phyloP scores from a whole-genome alignment of 768 basidiomycete genomes.

The Tremella yokohamensis region DNA sequence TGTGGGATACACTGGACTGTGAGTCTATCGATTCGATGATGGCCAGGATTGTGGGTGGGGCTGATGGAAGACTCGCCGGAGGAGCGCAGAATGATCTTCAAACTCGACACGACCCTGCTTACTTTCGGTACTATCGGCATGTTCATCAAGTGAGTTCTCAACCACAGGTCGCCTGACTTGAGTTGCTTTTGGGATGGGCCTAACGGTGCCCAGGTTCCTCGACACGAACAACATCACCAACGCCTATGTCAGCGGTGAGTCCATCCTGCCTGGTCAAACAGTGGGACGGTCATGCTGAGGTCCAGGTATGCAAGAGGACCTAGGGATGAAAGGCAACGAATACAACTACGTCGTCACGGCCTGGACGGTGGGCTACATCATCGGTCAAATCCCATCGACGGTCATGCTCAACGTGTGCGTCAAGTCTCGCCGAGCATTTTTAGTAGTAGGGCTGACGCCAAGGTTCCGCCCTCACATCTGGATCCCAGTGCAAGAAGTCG shows the following conservation, averaged over 20 bases:
- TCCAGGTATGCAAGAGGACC: slow-evolving; percentile 35
- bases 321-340: slow-evolving; percentile 29
- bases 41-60: no score
- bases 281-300: no score
- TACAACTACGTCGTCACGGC: slow-evolving; percentile 18
- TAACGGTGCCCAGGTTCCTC: neutral
- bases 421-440: no score
- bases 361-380: slow-evolving; percentile 37
- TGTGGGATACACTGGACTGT: no score
- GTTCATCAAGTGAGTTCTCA: slow-evolving; percentile 8
- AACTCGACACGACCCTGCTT: slow-evolving; percentile 38
- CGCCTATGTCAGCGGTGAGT: slow-evolving; percentile 17
- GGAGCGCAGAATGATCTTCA: slow-evolving; percentile 40
- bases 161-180: slow-evolving; percentile 19
- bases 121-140: slow-evolving; percentile 35
- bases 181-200: neutral
- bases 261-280: slow-evolving; percentile 5
- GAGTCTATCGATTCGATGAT: no score
- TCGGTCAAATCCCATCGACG: slow-evolving; percentile 43
- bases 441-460: neutral
- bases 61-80: slow-evolving; percentile 5
- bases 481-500: slow-evolving; percentile 25
- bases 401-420: slow-evolving; percentile 20
- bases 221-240: slow-evolving; percentile 13
- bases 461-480: neutral